Base-by-base conservation (phyloP, 2,329 filamentous ascomycete species). In the Aureobasidium sp. region DNA sequence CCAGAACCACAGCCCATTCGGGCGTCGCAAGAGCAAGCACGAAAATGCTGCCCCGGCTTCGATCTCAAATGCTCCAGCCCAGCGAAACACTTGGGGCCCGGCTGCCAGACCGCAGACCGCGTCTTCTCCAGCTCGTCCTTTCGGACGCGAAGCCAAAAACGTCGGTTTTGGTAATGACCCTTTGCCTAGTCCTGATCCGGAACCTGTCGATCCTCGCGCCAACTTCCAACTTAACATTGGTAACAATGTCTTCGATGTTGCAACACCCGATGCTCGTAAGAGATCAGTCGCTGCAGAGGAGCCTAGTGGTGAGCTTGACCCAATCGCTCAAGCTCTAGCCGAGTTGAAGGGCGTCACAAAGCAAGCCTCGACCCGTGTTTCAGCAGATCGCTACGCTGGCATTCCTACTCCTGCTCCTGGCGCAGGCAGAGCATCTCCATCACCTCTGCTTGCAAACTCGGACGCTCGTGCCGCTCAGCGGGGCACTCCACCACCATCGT, bases 301-400 rank as follows among this genome's bases (percentile, higher is more conserved):
- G 64, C 68, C 75, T 4, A 76, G 81, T 37, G 87, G 89, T 32
- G 87, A 91, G 27, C 75, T 82, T 17, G 94, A 99, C 70, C 94
- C 94, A 0, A 96, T 99, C 71, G 94, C 93, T 3, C 84, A 90
- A 68, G 95, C 94, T 27, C 81, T 99, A 8, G 94, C 93, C 12
- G 93, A 99, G 70, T 81, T 99, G 39, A 97, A 96, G 77, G 90
- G 88, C 0, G 88, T 92, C 5, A 83, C 81, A 17, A 97, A 97
- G 75, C 88, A 92, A 68, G 84, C 90, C 7, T 87, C 87, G 3
- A 81, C 84, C 53, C 86, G 95, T n/a, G 85, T 96, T 64, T 96
- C 94, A n/a, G 94, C 92, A 20, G 95, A 99, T 73, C 87, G 90
- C 64, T 97, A 96, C 75, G 90, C 95, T 71, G 93, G 94, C n/a